These are phyloP conservation scores for Syzygium aqueum DNA, from an alignment of 345 rosid genomes.

Conservation along the genomic window DNA sequence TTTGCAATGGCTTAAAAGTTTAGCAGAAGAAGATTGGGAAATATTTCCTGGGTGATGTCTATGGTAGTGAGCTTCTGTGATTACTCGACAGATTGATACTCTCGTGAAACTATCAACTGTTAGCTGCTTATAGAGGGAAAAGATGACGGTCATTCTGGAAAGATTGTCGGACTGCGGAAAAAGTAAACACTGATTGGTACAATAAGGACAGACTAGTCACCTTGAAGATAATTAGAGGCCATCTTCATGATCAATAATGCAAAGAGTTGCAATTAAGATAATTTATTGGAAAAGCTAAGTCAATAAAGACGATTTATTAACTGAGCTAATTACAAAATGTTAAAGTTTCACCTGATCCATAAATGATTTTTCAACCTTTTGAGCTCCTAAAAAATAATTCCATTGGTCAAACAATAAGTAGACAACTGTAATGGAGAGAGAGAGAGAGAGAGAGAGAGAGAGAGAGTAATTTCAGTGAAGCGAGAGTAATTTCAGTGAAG, in stretches of 20 bases:
- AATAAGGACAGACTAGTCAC: not conserved
- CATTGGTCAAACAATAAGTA: not conserved
- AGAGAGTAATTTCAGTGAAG: not conserved
- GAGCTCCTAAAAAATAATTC: not conserved
- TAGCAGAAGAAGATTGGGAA: not conserved
- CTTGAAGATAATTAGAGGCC: not conserved
- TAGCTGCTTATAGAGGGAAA: not conserved
- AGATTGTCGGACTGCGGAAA: not conserved
- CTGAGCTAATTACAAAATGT: not conserved
- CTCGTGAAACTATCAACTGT: not conserved
- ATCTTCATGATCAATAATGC: not conserved
- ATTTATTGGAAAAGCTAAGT: not conserved
- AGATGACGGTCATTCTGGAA: not conserved
- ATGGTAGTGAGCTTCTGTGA: not conserved
- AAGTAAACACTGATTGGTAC: not conserved
- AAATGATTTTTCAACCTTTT: not conserved
- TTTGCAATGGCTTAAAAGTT: not conserved
- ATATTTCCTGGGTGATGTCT: not conserved
- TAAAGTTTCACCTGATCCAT: not conserved
- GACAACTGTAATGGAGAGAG: not conserved
- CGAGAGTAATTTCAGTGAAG: not conserved
- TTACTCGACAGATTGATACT: not conserved
- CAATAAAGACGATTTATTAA: no score
- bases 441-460: not conserved
- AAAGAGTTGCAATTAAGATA: not conserved